Conservation (phyloP, 192 early-diverging fungal genomes). For the Borealophlyctis nickersoniae region DNA sequence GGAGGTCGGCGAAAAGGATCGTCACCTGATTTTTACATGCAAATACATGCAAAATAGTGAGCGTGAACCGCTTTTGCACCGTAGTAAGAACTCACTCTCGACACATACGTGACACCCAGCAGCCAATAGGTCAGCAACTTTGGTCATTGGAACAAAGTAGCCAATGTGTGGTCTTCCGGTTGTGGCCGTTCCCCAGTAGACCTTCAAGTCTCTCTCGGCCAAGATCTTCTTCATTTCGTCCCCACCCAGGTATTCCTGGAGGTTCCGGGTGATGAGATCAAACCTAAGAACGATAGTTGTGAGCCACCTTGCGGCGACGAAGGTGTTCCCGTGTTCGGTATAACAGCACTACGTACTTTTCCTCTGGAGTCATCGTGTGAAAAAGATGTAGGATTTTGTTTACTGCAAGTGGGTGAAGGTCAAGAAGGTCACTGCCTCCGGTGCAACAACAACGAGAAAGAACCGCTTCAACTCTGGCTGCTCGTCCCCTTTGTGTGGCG, state of each 20-base stretch:
- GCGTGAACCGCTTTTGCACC: neutral
- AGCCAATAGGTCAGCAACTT: constrained; percentile 93
- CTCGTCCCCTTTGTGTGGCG: too few relatives aligned
- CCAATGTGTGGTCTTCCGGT: constrained; percentile 96
- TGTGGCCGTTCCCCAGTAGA: constrained; percentile 98
- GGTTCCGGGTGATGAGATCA: constrained; percentile 83
- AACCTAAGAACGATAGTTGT: constrained; percentile 37
- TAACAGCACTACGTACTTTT: constrained; percentile 24
- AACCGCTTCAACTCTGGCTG: too few relatives aligned
- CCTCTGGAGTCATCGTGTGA: constrained; percentile 33
- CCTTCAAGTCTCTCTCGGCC: constrained; percentile 79
- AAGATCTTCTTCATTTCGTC: constrained; percentile 84
- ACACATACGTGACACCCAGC: constrained; percentile 79
- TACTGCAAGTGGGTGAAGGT: too few relatives aligned
- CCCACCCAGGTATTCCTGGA: constrained; percentile 89
- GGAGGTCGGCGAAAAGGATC: constrained; percentile 91
- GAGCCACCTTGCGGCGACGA: neutral
- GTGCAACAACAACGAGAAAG: too few relatives aligned
- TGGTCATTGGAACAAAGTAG: constrained; percentile 97
- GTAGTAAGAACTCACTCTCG: neutral
- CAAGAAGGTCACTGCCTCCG: too few relatives aligned
- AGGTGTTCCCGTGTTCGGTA: neutral
- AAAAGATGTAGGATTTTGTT: too few relatives aligned
- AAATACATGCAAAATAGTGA: too few relatives aligned
- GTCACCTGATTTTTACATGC: too few relatives aligned